Evolutionary conservation across 257 asterid species (phyloP).

Genomic region (Penstemon eatonii): DNA sequence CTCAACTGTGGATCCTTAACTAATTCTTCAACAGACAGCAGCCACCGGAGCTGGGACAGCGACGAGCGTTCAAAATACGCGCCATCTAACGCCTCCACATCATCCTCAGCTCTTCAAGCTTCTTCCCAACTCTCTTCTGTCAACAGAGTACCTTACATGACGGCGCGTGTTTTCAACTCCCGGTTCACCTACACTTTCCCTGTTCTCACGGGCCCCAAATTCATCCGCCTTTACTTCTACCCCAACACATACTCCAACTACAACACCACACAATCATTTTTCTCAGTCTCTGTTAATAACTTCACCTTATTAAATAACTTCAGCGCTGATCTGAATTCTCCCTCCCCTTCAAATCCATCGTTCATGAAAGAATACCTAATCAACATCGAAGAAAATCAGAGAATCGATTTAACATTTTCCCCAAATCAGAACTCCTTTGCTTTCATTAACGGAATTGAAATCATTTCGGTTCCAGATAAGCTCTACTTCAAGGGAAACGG

Average conservation of each 20-base stretch:
- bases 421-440: slow-evolving; percentile 44
- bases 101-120: slow-evolving; percentile 30
- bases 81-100: slow-evolving; percentile 31
- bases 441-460: slow-evolving; percentile 64
- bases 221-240: slow-evolving; percentile 62
- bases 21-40: not conserved
- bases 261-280: slow-evolving; percentile 21
- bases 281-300: slow-evolving; percentile 43
- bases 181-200: slow-evolving; percentile 48
- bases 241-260: slow-evolving; percentile 32
- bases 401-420: slow-evolving; percentile 32
- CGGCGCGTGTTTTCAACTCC: slow-evolving; percentile 44
- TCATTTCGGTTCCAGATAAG: slow-evolving; percentile 47
- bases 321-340: slow-evolving; percentile 33
- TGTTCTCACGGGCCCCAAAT: slow-evolving; percentile 41
- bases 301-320: slow-evolving; percentile 45
- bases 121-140: slow-evolving; percentile 24
- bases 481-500: slow-evolving; percentile 40
- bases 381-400: slow-evolving; percentile 31
- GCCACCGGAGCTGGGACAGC: slow-evolving; percentile 44
- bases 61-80: slow-evolving; percentile 33
- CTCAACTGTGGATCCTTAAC: slow-evolving; percentile 49
- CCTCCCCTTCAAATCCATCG: not conserved
- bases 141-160: slow-evolving; percentile 34
- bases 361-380: slow-evolving; percentile 35